Evolutionary conservation across 2,329 filamentous ascomycete species (phyloP), one percentile per base, ranked within the genome.

Genomic region (Aspergillus phoenicis): DNA sequence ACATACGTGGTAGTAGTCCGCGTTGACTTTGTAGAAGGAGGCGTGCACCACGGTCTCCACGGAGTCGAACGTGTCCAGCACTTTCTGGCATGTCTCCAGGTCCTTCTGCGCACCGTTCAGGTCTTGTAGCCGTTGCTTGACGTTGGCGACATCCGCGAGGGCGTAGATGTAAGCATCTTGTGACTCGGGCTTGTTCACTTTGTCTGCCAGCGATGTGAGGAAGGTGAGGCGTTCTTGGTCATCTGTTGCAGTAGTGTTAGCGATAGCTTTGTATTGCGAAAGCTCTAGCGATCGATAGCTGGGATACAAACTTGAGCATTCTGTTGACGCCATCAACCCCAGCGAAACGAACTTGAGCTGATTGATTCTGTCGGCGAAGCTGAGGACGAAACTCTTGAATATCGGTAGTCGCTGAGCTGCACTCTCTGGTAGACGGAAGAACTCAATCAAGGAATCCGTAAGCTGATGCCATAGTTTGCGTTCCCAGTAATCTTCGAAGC

Each of bases 391-490:
- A 71, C 88, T 88, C 81, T 95, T 92, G 84, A 95, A 99, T 78
- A 99, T 90, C 62, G 88, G 83, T 81, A 99, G 86, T 73, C 94
- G 89, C 81, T 96, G 92, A 61, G 87, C 84, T 59, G 88, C 89
- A 79, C 93, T 98, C 74, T 89, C 87, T 48, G 90, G 85, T 70
- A 91, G 82, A 72, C 89, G 88, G 82, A 97, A 99, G 85, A 94
- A 97, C 68, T 91, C 85, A 70, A 97, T 83, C 59, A 99, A 86
- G 57, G 89, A 84, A 74, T 97, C 90, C 38, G 95, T 99, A 68
- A 99, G 89, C 81, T 99, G 93, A 82, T 99, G 95, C 95, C 95
- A 99, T 80, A 99, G 86, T 82, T 97, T 97, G 72, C 94, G 89
- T 83, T 99, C 95, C 95, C 95, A 99, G 75, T 88, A 91, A 76